Base-by-base conservation (phyloP, 306 rosid genomes). In the Comarum palustre region DNA sequence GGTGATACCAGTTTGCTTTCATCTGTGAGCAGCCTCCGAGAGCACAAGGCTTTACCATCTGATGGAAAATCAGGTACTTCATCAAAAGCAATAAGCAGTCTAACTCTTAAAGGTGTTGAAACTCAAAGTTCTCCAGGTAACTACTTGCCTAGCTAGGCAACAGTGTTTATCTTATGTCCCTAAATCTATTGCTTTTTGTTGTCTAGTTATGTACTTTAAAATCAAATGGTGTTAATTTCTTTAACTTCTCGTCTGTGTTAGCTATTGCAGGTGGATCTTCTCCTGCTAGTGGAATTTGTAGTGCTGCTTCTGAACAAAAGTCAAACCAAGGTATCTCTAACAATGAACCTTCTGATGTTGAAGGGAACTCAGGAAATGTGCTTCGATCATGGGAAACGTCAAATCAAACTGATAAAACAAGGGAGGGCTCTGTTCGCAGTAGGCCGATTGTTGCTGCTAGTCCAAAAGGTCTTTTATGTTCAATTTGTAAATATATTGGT, bases 51-150 rank as follows among this genome's bases (percentile, higher is more conserved):
- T 60, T 75, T 79, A 47, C 91, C 80, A 68, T 69, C 73, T 61
- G 98, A 88, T 80, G 93, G 90, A 75, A 83, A 83, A 73, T 73
- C 69, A 75, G 77, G 76, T 75, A 67, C 77, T 42, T 54, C 63
- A 45, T 75, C 88, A 17, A 93, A 86, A 84, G 76, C 87, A 31
- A 61, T 41, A n/a, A 81, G 87, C 58, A 79, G 77, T 84, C 58
- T 81, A 72, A 82, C 82, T 78, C 80, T 75, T 74, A 87, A 75
- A 83, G 78, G 78, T 77, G 69, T 70, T 34, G 96, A 86, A 66
- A 64, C 79, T 78, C 88, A 83, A 66, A 78, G 78, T 82, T 58
- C 79, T 84, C 78, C 96, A 80, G 96, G 96, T 88, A 82, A 66
- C 68, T 55, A 69, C 66, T 72, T 57, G 41, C 69, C 41, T 59